Base-by-base conservation (phyloP, 371 early-diverging fungal species). In the Rhizopus stolonifer region DNA sequence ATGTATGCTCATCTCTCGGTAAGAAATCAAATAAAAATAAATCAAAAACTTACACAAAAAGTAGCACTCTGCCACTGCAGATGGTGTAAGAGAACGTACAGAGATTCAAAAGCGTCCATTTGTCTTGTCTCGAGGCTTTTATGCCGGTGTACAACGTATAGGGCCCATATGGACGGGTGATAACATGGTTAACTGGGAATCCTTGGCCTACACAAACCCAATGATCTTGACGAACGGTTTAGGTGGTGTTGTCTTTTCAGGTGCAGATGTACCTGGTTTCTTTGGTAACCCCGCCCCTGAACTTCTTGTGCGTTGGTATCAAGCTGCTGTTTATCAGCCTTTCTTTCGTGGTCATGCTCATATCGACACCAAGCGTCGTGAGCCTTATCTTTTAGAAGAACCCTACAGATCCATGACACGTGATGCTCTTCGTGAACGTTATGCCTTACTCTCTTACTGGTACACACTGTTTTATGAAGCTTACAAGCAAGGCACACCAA, bases 121-220 rank as follows among this genome's bases (percentile, higher is more conserved):
- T 69, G 88, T 94, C 17, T 74, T 95, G 13, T 79, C 90, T 1
- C 85, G 95, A n/a, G 89, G 92, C 14, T 95, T 90, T 70, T 95
- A 91, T 69, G 84, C 86, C 36, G 95, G 95, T 40, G 85, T 85
- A 3, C 93, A 95, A 54, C 85, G 91, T 9, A 86, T 82, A 56
- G 92, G 93, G 19, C 86, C 94, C 10, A 87, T 92, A 44, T 95
- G 95, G 95, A 95, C 94, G 0, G 95, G 95, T 19, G 95, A 95
- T 62, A 95, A 92, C 58, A 67, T 78, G 52, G 93, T 91, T 2
- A 58, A 76, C 6, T 95, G 95, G 95, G 86, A 86, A 23, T 88
- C 93, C 25, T 64, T 95, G 11, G 79, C 72, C 29, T 70, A 80
- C 6, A 80, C 92, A 1, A 80, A 84, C 24, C 93, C 94, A 4